Evolutionary conservation across 306 rosid genomes (phyloP), one percentile per base, ranked within the genome.

Genomic region (Sicyos baderoa): DNA sequence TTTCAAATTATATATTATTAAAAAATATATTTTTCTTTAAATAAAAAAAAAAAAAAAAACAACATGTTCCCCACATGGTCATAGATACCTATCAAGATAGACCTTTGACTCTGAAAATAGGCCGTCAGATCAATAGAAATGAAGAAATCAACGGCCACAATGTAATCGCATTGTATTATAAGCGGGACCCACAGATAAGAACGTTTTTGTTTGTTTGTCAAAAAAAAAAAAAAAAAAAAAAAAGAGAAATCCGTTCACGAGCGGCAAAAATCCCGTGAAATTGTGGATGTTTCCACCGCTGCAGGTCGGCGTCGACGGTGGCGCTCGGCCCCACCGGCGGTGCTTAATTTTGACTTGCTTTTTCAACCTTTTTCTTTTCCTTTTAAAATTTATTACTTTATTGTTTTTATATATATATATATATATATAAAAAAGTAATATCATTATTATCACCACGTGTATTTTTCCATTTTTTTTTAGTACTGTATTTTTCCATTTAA

Each of bases 81-180:
- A 89, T 82, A 82, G 79, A 80, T 77, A 80, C 85, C 83, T 60
- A 80, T 82, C 79, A 19, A 79, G 84, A 25, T 79, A 35, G 84
- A 81, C 79, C 76, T 85, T 81, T 85, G 91, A 82, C 85, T 86
- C 74, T 12, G 3, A 10, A 17, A 7, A 0, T 48, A 0, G 0
- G 2, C 70, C 70, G 19, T 64, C 53, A 44, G 48, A 44, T 44
- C 48, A 44, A 44, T 44, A 44, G 48, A 1, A 13, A 44, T 44
- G 48, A 44, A 44, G 48, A 44, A 44, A 8, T 44, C 48, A 44
- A 44, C 48, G 48, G 12, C 48, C 19, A 44, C n/a, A 5, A 42
- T 40, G 52, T 8, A 47, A 19, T 29, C 9, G 1, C 22, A 10
- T 62, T 62, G 18, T 42, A 42, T 63, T 5, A 42, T 35, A n/a